phyloP scores from a whole-genome alignment of 2,329 filamentous ascomycete species.

The Furcasterigmium sp. region DNA sequence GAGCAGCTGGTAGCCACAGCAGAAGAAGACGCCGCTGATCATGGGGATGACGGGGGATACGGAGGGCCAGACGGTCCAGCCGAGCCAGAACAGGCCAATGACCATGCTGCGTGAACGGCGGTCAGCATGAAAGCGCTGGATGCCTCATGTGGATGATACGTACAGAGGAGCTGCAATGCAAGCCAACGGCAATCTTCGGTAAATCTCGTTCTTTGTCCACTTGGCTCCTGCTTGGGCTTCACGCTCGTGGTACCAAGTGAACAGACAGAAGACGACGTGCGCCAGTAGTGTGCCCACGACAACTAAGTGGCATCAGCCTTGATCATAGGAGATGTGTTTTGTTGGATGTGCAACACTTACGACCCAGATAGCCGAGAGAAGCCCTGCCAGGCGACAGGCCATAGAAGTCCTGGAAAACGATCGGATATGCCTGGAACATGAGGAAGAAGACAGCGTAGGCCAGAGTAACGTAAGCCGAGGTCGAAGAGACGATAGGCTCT shows the following conservation, averaged over 20 bases:
- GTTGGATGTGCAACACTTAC: constrained; percentile 24
- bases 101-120: constrained; percentile 48
- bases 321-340: neutral
- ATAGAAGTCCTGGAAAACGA: constrained; percentile 38
- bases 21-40: constrained; percentile 38
- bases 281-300: constrained; percentile 16
- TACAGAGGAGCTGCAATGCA: constrained; percentile 59
- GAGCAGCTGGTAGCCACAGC: constrained; percentile 24
- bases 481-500: constrained; percentile 44
- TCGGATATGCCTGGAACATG: constrained; percentile 45
- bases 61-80: constrained; percentile 46
- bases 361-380: constrained; percentile 40
- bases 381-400: constrained; percentile 40
- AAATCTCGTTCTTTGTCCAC: constrained; percentile 25
- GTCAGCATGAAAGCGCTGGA: constrained; percentile 18
- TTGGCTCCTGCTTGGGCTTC: constrained; percentile 16
- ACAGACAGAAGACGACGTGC: constrained; percentile 16
- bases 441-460: constrained; percentile 48
- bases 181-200: constrained; percentile 31
- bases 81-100: constrained; percentile 53
- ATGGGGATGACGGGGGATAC: constrained; percentile 28
- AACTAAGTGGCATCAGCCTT: constrained; percentile 10
- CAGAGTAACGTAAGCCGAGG: constrained; percentile 43
- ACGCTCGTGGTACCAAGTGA: constrained; percentile 21
- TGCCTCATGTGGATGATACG: constrained; percentile 36